These are phyloP conservation scores for Metschnikowia gelsemii DNA, from an alignment of 805 yeast genomes.

Conservation along the genomic window DNA sequence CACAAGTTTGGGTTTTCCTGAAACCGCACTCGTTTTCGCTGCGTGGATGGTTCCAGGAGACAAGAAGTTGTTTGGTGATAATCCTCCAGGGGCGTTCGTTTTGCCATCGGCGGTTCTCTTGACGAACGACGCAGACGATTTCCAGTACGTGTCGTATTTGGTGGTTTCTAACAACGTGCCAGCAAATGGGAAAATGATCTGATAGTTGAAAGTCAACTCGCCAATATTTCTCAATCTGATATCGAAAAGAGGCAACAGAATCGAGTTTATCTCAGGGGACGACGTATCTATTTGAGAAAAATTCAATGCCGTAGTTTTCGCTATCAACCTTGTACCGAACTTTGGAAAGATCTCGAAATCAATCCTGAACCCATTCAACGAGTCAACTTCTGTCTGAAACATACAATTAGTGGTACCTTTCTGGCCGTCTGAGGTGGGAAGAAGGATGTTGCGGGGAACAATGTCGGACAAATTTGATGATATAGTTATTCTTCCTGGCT, in stretches of 20 bases:
- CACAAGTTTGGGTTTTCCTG: slow-evolving; percentile 19
- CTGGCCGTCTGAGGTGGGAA: slow-evolving; percentile 66
- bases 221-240: slow-evolving; percentile 80
- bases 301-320: slow-evolving; percentile 80
- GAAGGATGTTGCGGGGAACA: slow-evolving; percentile 80
- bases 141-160: slow-evolving; percentile 96
- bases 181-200: slow-evolving; percentile 83
- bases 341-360: slow-evolving; percentile 92
- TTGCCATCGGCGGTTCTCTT: slow-evolving; percentile 30
- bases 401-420: slow-evolving; percentile 57
- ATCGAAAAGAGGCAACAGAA: slow-evolving; percentile 76
- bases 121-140: slow-evolving; percentile 66
- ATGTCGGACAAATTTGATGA: slow-evolving; percentile 74
- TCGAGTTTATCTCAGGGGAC: slow-evolving; percentile 40
- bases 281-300: slow-evolving; percentile 41
- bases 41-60: slow-evolving; percentile 33
- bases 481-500: slow-evolving; percentile 81
- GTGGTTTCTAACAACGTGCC: slow-evolving; percentile 85
- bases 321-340: slow-evolving; percentile 89
- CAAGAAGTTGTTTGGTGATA: slow-evolving; percentile 42
- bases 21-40: slow-evolving; percentile 10
- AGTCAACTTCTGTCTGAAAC: slow-evolving; percentile 79
- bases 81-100: slow-evolving; percentile 38
- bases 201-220: slow-evolving; percentile 70
- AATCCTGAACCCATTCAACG: slow-evolving; percentile 58